Evolutionary conservation across 768 basidiomycete species (phyloP).

Genomic region (Boletus tomentosulus): DNA sequence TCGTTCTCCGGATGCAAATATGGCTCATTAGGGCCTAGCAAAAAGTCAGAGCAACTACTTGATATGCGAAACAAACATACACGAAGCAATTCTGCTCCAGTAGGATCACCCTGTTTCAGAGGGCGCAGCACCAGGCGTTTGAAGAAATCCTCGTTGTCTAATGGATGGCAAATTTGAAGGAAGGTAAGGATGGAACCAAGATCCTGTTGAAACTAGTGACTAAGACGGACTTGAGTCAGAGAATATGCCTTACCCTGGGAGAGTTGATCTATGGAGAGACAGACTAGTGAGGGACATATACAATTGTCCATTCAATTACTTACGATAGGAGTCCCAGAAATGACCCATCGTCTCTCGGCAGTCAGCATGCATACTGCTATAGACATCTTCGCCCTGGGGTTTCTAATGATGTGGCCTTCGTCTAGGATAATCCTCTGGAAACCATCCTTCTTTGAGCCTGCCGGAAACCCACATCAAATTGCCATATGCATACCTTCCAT

Average conservation of each 20-base stretch:
- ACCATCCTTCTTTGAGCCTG: neutral
- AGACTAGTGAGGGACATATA: neutral
- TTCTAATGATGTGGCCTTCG: conserved; percentile 86
- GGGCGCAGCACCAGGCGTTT: conserved; percentile 77
- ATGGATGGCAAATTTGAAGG: conserved; percentile 76
- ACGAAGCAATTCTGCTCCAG: conserved; percentile 66
- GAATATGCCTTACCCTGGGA: conserved; percentile 46
- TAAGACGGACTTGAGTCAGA: neutral
- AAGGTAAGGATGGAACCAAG: conserved; percentile 85
- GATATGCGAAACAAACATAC: conserved; percentile 35
- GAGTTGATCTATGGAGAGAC: conserved; percentile 61
- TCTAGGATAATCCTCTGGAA: conserved; percentile 73
- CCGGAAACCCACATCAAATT: neutral
- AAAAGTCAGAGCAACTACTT: conserved; percentile 3
- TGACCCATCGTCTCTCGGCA: conserved; percentile 74
- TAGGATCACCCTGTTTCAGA: conserved; percentile 60
- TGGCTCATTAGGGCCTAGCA: conserved; percentile 71
- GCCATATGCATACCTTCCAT: conserved; percentile 64
- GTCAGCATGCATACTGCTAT: conserved; percentile 57
- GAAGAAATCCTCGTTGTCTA: conserved; percentile 82
- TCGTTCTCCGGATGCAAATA: conserved; percentile 76
- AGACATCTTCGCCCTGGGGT: conserved; percentile 83
- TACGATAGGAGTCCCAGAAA: conserved; percentile 88
- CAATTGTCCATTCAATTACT: conserved; percentile 26
- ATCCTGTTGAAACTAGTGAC: conserved; percentile 47